Evolutionary conservation across 805 yeast genomes (phyloP), one percentile per base, ranked within the genome.

Genomic region (Saccharomyces mikatae): DNA sequence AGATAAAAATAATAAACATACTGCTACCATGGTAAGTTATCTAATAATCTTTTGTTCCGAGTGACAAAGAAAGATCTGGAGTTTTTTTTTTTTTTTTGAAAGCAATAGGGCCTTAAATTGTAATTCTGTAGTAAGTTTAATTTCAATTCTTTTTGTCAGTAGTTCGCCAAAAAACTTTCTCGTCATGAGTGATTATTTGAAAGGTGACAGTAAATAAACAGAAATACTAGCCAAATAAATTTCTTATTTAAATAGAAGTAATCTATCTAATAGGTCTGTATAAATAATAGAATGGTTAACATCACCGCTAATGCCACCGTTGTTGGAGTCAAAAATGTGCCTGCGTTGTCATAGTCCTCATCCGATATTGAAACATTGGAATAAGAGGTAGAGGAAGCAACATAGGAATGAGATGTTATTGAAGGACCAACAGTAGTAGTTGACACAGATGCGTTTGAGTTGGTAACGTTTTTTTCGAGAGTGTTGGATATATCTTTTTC

Each of bases 231-330:
- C 44, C 6, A 36, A 36, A 4, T 4, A 14, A 4, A 36, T 36
- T 36, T 17, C 22, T 17, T 17, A 36, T 36, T 36, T 36, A 17
- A 36, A n/a, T 36, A 36, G 24, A 36, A 36, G 21, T 13, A 9
- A 36, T 17, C 41, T 36, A 24, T 24, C 28, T 53, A 53, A 47
- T 57, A 59, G 22, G 52, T 49, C 22, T 59, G 56, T 14, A 58
- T 47, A 32, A 62, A 56, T 24, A 61, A 51, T 17, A 61, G 46
- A 31, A 56, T 49, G 9, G 60, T 32, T 22, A 62, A 48, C 11
- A 61, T 14, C 10, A 56, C 29, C 11, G 62, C 64, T 29, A 61
- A 31, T 10, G 60, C 47, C 27, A 60, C 47, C 9, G 63, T 58
- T 4, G 59, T 53, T 13, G 66, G 63, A 5, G 55, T 17, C 47